Evolutionary conservation across 2,329 filamentous ascomycete genomes (phyloP), one percentile per base, ranked within the genome.

Genomic region (Xylariaceae sp.): DNA sequence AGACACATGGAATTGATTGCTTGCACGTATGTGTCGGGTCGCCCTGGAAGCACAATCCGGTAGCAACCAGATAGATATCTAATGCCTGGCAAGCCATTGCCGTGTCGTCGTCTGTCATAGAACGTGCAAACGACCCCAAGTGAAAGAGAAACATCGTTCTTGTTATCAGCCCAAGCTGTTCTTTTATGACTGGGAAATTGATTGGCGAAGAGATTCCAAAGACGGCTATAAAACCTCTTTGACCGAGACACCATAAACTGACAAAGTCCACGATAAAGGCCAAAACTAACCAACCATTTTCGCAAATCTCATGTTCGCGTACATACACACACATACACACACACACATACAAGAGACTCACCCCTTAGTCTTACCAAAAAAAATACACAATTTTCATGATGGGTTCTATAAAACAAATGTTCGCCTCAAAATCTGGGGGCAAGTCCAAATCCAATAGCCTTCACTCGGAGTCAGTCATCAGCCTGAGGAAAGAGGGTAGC

Each of bases 321-420:
- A 34, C 27, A 35, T 11, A 27, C n/a, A 12, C 7, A 2, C 26
- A 12, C 19, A 27, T 1, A 19, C 19, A 11, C 1, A 27, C 9
- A 12, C 35, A 34, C 6, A 27, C 7, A 27, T 19, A 32, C 5
- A 31, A 26, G 37, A 46, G 4, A 44, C 19, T 32, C 3, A 35
- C 4, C 8, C 3, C 44, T 3, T 3, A 3, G 35, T 19, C 19
- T 19, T 19, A 19, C 19, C 19, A 19, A 19, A 19, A 19, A 19
- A 11, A 37, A 27, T 7, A 30, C 8, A 49, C 12, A 6, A 31
- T 30, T 4, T 3, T n/a, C 19, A 19, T 34, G 35, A 64, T 65
- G 63, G 57, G 61, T n/a, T 46, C 42, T n/a, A 58, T 62, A 12
- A 61, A 54, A 45, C 51, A 11, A 39, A 31, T 53, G 35, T 32